phyloP scores from a whole-genome alignment of 2,329 filamentous ascomycete species.

The Cladosporium sp. region DNA sequence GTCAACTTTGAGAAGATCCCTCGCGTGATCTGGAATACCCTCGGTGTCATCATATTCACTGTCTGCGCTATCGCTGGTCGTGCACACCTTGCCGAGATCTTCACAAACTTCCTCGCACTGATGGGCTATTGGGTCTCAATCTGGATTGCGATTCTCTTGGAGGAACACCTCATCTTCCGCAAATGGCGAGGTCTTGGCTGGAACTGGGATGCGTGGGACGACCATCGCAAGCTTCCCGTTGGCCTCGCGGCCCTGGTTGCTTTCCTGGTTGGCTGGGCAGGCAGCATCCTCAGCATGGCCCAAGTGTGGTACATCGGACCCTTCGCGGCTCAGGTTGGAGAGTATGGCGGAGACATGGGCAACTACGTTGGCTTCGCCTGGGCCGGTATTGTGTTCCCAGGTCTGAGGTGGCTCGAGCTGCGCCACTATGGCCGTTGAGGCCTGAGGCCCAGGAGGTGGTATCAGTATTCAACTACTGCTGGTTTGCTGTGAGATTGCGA shows the following conservation, averaged over 20 bases:
- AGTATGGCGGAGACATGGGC: slow-evolving; percentile 62
- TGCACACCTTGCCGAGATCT: slow-evolving; percentile 62
- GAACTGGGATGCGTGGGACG: slow-evolving; percentile 65
- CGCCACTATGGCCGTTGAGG: slow-evolving; percentile 50
- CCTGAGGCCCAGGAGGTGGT: background rate
- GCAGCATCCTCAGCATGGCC: slow-evolving; percentile 67
- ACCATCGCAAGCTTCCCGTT: slow-evolving; percentile 59
- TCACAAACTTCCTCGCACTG: slow-evolving; percentile 68
- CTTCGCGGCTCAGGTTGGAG: slow-evolving; percentile 59
- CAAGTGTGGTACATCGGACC: slow-evolving; percentile 71
- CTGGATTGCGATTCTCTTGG: slow-evolving; percentile 63
- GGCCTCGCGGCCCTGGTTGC: slow-evolving; percentile 63
- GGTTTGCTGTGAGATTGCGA: background rate
- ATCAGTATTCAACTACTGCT: slow-evolving; percentile 10
- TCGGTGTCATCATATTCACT: slow-evolving; percentile 64
- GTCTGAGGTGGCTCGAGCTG: slow-evolving; percentile 55
- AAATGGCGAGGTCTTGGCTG: slow-evolving; percentile 50
- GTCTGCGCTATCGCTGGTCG: slow-evolving; percentile 66
- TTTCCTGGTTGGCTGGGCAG: slow-evolving; percentile 66
- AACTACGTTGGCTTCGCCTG: slow-evolving; percentile 63
- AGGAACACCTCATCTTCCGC: slow-evolving; percentile 66
- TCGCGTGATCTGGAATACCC: slow-evolving; percentile 65
- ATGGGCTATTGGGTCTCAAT: slow-evolving; percentile 73
- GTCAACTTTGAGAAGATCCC: slow-evolving; percentile 60
- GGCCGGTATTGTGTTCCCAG: slow-evolving; percentile 60